A percentile compares a stretch with the other conserved stretches of the same genome.
phyloP scores from a whole-genome alignment of 2,329 filamentous ascomycete genomes.

The Diplodia sapinea region DNA sequence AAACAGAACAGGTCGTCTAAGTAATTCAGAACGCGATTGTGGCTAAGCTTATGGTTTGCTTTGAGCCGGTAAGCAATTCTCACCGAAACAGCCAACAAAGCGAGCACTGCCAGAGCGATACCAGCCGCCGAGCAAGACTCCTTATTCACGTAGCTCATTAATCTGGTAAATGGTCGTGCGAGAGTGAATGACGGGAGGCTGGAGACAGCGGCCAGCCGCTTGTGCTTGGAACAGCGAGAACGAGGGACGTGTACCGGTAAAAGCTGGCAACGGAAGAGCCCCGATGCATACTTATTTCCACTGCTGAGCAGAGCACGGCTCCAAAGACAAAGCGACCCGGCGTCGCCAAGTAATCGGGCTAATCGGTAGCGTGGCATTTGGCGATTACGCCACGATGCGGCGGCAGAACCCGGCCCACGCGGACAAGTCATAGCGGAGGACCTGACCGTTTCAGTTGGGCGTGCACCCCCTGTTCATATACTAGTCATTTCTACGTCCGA shows the following conservation, averaged over 20 bases:
- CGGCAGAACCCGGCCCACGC: not conserved
- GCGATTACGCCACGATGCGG: not conserved
- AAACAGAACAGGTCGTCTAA: constrained; percentile 14
- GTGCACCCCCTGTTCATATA: not conserved
- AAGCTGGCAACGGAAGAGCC: not conserved
- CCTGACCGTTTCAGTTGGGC: not conserved
- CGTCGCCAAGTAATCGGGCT: not conserved
- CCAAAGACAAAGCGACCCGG: not conserved
- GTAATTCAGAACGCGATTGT: not conserved
- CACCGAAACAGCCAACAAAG: not conserved
- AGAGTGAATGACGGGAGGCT: too few species aligned
- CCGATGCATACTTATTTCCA: not conserved
- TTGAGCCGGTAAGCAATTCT: constrained; percentile 8
- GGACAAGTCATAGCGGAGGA: not conserved
- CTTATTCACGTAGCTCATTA: constrained; percentile 13
- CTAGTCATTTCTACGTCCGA: not conserved
- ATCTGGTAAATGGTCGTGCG: too few species aligned
- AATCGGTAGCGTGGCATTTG: not conserved
- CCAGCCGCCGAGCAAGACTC: not conserved
- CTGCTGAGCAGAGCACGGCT: not conserved
- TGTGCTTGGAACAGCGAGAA: not conserved
- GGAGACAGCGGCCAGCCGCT: not conserved
- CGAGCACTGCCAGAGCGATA: constrained; percentile 1
- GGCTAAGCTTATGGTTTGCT: not conserved
- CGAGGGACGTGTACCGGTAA: not conserved